Percentiles rank a stretch among this genome's conserved stretches.
phyloP scores from a whole-genome alignment of 208 protist genomes.

The Trichomonas vaginalis region DNA sequence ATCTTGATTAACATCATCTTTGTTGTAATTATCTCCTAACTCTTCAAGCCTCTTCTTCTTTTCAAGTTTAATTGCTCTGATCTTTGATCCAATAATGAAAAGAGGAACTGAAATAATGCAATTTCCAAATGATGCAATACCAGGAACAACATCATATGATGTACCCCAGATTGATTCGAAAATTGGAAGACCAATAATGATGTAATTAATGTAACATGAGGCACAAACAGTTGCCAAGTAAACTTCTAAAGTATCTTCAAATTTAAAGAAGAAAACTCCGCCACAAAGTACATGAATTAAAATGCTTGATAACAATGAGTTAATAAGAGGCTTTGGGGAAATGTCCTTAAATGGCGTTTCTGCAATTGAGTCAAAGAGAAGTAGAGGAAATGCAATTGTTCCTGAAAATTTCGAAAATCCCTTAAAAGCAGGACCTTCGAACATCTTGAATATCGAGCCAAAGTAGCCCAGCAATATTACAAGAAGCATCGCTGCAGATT shows the following conservation, averaged over 20 bases:
- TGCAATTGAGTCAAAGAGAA: neutral
- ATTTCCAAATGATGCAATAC: neutral
- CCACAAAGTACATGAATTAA: neutral
- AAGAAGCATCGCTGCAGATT: neutral
- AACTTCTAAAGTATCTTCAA: neutral
- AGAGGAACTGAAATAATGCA: neutral
- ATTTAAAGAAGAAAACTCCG: neutral
- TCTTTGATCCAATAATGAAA: neutral
- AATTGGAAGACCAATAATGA: neutral
- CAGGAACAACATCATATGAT: neutral
- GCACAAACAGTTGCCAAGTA: neutral
- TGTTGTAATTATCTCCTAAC: neutral
- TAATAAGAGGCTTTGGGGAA: neutral
- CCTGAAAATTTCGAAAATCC: neutral
- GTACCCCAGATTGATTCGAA: neutral
- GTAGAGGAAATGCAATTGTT: neutral
- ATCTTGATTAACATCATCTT: neutral
- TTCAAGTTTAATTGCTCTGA: neutral
- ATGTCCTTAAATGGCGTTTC: neutral
- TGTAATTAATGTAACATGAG: neutral
- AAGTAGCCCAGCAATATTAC: neutral
- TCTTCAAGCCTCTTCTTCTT: neutral
- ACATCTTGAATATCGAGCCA: neutral
- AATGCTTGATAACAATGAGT: neutral
- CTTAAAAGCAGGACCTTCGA: neutral